Base-by-base conservation (phyloP, 192 early-diverging fungal species). In the Rhizophagus clarus region DNA sequence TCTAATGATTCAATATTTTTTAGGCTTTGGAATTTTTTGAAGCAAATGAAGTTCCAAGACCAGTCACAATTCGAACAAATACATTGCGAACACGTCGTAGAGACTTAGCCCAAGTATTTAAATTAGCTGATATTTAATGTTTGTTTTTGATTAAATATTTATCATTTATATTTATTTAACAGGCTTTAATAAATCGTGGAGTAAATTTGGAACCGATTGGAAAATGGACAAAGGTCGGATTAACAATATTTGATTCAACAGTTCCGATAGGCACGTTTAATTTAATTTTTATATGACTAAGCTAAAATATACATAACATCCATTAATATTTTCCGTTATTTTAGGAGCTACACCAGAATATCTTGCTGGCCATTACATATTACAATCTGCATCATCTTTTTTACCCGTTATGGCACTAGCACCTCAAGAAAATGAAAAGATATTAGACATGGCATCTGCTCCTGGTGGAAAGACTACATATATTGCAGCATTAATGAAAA, bases 391-490 rank as follows among this genome's bases (percentile, higher is more conserved):
- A 14, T 95, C 96, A 15, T 99, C 98, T 0, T 99, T 99, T 87
- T 87, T 99, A 79, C 98, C 98, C 14, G 97, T 98, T 31, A 94
- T 99, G 88, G 90, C 98, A 7, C 85, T 99, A 8, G 96, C 95
- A 5, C 98, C 98, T 37, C 94, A 97, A 83, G 96, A 97, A 77
- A 90, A 96, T 82, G 98, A 99, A 77, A 90, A 93, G 51, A 89
- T 98, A 31, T 84, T 99, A 47, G 98, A 99, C 84, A 99, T 99
- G 98, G 96, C 94, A 66, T 92, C 97, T 24, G 97, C 98, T 17
- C 98, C 98, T 9, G 98, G 98, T 61, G 98, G 98, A 81, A 99
- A 99, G 84, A 96, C 96, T 31, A 97, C 97, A 1, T 96, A 98
- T 85, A 96, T 97, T 78, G 92, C 96, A 26, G 95, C 98, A 4